A percentile compares a stretch with the other conserved stretches of the same genome.
These are phyloP conservation scores for Alnus glutinosa DNA, from an alignment of 306 rosid species.

Conservation along the genomic window DNA sequence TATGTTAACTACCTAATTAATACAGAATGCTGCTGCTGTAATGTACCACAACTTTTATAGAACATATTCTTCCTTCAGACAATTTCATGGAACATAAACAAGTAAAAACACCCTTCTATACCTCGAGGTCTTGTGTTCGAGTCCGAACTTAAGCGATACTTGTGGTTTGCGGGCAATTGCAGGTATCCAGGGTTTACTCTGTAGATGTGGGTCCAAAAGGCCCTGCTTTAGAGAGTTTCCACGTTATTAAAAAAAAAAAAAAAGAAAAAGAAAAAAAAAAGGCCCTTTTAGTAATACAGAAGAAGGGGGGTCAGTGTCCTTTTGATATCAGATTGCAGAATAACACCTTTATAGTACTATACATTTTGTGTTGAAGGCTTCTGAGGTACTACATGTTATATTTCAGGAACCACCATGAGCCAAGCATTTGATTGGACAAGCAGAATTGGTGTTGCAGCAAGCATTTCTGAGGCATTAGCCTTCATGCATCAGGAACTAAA, in stretches of 20 bases:
- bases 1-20: background rate
- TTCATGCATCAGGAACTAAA: slow-evolving; percentile 67
- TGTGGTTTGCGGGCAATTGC: no score
- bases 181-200: no score
- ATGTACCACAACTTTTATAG: background rate
- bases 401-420: slow-evolving; percentile 47
- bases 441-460: slow-evolving; percentile 59
- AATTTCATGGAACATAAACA: no score
- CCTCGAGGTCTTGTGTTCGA: no score
- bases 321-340: background rate
- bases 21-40: background rate
- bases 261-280: no score
- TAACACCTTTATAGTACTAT: background rate
- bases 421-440: slow-evolving; percentile 63
- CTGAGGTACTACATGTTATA: slow-evolving; percentile 10
- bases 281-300: no score
- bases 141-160: no score
- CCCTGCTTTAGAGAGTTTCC: no score
- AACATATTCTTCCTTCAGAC: background rate
- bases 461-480: slow-evolving; percentile 61
- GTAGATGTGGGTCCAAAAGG: no score
- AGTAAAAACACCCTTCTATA: no score
- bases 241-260: no score
- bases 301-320: background rate
- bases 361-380: background rate